Base-by-base conservation (phyloP, 371 early-diverging fungal species). In the Zychaea mexicana region DNA sequence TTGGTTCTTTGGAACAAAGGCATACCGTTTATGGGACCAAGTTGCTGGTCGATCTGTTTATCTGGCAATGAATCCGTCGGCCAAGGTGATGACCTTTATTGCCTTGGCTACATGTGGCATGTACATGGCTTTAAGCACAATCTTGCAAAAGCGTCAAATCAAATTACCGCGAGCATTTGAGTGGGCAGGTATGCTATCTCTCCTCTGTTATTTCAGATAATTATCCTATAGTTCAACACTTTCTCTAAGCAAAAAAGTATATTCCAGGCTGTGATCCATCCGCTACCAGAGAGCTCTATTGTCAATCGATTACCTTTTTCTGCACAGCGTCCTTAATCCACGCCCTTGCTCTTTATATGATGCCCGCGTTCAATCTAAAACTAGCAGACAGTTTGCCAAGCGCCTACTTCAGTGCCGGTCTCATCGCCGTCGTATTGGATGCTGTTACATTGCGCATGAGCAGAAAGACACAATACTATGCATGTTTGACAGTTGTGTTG, bases 121-220 rank as follows among this genome's bases (percentile, higher is more conserved):
- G 0, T 62, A 64, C 57, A 39, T 66, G 12, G 58, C 57, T 24
- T 12, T 72, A 0, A 57, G 72, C 15, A 45, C 59, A 0, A 47
- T 79, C n/a, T 30, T 72, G 9, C 55, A 22, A 0, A 70, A 79
- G 31, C 74, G 79, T 1, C 77, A 76, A 45, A 55, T 74, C 9
- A 66, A 71, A 17, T 57, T 32, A 47, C 38, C 39, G 5, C 52
- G n/a, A 56, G 21, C 46, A 10, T 42, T 17, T n/a, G 55, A 47
- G 9, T 55, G 17, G 24, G 58, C 39, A 39, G 36, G 28, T 38
- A 26, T n/a, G 52, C 26, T 17, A 17, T 39, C 5, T 22, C 28
- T 55, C 39, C 19, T 54, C 28, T 28, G 38, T 30, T 62, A 15
- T 13, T 21, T 28, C 28, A n/a, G 21, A 15, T 38, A 39, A 61